Base-by-base conservation (phyloP, 75 land plant genomes). In the Cupressus sempervirens region DNA sequence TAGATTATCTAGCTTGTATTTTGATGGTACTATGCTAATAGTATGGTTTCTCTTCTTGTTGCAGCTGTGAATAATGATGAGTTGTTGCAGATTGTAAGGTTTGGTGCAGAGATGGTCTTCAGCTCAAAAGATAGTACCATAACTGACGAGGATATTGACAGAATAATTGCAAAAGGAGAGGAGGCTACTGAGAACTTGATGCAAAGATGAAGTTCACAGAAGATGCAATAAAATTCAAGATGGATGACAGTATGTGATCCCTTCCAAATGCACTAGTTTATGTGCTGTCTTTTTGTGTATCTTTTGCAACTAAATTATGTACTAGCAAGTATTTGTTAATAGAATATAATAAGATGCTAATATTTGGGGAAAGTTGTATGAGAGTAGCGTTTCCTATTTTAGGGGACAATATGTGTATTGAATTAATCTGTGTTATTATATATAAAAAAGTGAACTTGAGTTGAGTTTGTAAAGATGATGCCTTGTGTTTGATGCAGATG, bases 81-180 rank as follows among this genome's bases (percentile, higher is more conserved):
- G 86, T 87, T 98, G 79, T 86, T 98, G 84, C 99, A 98, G 84
- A 98, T 98, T 98, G 99, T 98, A 80, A 92, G 99, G 81, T 98
- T 93, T 92, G 99, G 99, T 83, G 99, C 99, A 76, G 99, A 98
- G 89, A 98, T 96, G 97, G 99, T 98, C 40, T 98, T 98, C 86
- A 98, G 99, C 84, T 98, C 99, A 48, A 95, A 95, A 82, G 99
- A 98, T 84, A 96, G 98, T 86, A 98, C 99, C 29, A 93, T 98
- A 41, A 98, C 99, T 52, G 99, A 98, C 92, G 99, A 98, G 79
- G 99, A 98, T 84, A 98, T 98, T 76, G 99, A 98, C 84, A 90
- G 99, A 54, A 98, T 98, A 34, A 98, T 98, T 90, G 99, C 99
- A 6, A 96, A 95, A 88, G 99, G 99, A 90, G 98, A 96, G 87